These are phyloP conservation scores for Hyaloscypha hepaticicola DNA, from an alignment of 495 filamentous ascomycete genomes.

Conservation along the genomic window DNA sequence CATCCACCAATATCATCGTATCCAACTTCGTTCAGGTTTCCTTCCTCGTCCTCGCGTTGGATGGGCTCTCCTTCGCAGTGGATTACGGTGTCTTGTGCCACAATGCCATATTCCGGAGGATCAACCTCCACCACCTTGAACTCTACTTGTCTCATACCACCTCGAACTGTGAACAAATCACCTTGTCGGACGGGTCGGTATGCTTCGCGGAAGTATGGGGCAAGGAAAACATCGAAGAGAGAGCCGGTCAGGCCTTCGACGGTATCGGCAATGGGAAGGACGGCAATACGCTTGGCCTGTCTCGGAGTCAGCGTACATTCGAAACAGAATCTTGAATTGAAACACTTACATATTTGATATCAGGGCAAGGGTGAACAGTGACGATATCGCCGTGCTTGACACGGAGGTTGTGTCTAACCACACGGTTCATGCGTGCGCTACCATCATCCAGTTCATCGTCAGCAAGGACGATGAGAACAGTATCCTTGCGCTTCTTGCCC, in stretches of 20 bases:
- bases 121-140: slow-evolving; percentile 99
- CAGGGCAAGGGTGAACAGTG: slow-evolving; percentile 97
- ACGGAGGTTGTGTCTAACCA: slow-evolving; percentile 94
- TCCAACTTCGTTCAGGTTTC: slow-evolving; percentile 97
- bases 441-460: slow-evolving; percentile 99
- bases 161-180: slow-evolving; percentile 94
- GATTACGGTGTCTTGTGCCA: slow-evolving; percentile 97
- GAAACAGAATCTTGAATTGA: slow-evolving; percentile 1
- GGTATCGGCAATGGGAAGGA: slow-evolving; percentile 97
- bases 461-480: slow-evolving; percentile 92
- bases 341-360: slow-evolving; percentile 96
- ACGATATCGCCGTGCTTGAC: slow-evolving; percentile 98
- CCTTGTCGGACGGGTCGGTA: slow-evolving; percentile 96
- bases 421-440: slow-evolving; percentile 93
- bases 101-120: slow-evolving; percentile 96
- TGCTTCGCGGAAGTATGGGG: slow-evolving; percentile 98
- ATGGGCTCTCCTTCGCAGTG: slow-evolving; percentile 99
- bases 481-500: slow-evolving; percentile 99
- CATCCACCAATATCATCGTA: slow-evolving; percentile 99
- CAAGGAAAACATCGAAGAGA: slow-evolving; percentile 98
- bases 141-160: slow-evolving; percentile 97
- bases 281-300: slow-evolving; percentile 97
- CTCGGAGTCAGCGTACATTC: slow-evolving; percentile 29
- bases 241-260: slow-evolving; percentile 96
- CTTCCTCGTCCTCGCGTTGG: slow-evolving; percentile 97